A percentile compares a stretch with the other conserved stretches of the same genome.
These are phyloP conservation scores for Nemania diffusa DNA, from an alignment of 2,329 filamentous ascomycete species.

Conservation along the genomic window DNA sequence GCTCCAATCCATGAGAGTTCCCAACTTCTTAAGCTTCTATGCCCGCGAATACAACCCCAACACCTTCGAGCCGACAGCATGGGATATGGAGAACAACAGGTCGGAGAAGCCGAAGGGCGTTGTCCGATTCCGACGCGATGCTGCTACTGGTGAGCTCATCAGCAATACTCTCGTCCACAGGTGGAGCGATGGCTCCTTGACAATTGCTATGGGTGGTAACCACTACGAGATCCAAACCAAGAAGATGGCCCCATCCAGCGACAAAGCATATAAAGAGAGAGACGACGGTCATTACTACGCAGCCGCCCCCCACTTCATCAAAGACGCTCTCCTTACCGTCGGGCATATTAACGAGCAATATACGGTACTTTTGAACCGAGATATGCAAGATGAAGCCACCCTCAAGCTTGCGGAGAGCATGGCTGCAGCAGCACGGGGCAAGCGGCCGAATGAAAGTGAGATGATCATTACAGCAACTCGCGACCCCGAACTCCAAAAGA, in stretches of 20 bases:
- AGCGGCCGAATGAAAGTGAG: conserved; percentile 62
- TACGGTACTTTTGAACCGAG: conserved; percentile 73
- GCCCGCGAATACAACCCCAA: conserved; percentile 74
- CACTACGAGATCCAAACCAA: conserved; percentile 81
- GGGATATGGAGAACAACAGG: conserved; percentile 64
- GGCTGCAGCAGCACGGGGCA: conserved; percentile 69
- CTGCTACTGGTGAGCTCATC: conserved; percentile 72
- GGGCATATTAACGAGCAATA: conserved; percentile 81
- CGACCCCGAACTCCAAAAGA: conserved; percentile 80
- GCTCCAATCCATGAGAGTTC: conserved; percentile 77
- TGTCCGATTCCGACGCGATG: conserved; percentile 75
- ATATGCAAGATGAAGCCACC: conserved; percentile 76
- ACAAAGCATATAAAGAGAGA: conserved; percentile 71
- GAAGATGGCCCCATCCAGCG: conserved; percentile 69
- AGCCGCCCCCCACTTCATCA: conserved; percentile 74
- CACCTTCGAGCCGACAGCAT: conserved; percentile 70
- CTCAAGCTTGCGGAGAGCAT: conserved; percentile 74
- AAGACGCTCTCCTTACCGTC: conserved; percentile 75
- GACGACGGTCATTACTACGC: conserved; percentile 82
- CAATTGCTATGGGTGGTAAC: conserved; percentile 77
- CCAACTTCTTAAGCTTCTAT: conserved; percentile 76
- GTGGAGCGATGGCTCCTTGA: conserved; percentile 84
- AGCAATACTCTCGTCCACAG: conserved; percentile 80
- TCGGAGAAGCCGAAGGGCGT: conserved; percentile 70
- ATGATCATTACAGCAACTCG: conserved; percentile 76